A percentile compares a stretch with the other conserved stretches of the same genome.
These are phyloP conservation scores for Claviceps arundinis DNA, from an alignment of 2,329 filamentous ascomycete species.

Conservation along the genomic window DNA sequence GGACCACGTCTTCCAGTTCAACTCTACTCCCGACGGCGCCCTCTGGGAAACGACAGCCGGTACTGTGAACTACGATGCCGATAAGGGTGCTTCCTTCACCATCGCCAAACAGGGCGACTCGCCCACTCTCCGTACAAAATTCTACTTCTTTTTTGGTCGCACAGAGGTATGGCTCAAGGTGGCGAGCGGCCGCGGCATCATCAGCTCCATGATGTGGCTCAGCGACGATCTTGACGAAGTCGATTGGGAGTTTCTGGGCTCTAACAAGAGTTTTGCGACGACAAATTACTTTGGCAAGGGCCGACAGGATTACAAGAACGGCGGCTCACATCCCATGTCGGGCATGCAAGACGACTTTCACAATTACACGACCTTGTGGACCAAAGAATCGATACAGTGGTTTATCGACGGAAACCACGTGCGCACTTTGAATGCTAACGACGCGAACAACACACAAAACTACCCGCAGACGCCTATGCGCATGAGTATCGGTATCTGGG, in stretches of 20 bases:
- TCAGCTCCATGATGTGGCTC: constrained; percentile 71
- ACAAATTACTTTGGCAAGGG: constrained; percentile 77
- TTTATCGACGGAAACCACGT: constrained; percentile 55
- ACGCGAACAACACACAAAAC: constrained; percentile 47
- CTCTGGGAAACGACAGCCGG: constrained; percentile 61
- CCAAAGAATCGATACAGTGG: constrained; percentile 50
- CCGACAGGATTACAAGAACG: constrained; percentile 47
- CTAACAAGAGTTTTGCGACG: constrained; percentile 47
- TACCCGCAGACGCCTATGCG: constrained; percentile 71
- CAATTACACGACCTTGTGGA: constrained; percentile 70
- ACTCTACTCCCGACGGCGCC: constrained; percentile 40
- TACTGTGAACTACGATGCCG: constrained; percentile 43
- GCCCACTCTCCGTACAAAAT: constrained; percentile 64
- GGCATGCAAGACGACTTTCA: constrained; percentile 49
- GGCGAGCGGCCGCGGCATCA: constrained; percentile 59
- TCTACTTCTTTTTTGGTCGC: constrained; percentile 77
- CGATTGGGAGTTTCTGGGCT: constrained; percentile 73
- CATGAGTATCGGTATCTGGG: constrained; percentile 54
- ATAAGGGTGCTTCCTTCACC: constrained; percentile 57
- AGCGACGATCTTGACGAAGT: constrained; percentile 79
- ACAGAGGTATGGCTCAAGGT: constrained; percentile 70
- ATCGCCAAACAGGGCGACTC: constrained; percentile 59
- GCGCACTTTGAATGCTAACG: constrained; percentile 47
- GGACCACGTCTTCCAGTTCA: constrained; percentile 50
- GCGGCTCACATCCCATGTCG: constrained; percentile 41